These are phyloP conservation scores for Austroboletus olivaceoglutinosus DNA, from an alignment of 1,284 basidiomycete species.

Conservation along the genomic window DNA sequence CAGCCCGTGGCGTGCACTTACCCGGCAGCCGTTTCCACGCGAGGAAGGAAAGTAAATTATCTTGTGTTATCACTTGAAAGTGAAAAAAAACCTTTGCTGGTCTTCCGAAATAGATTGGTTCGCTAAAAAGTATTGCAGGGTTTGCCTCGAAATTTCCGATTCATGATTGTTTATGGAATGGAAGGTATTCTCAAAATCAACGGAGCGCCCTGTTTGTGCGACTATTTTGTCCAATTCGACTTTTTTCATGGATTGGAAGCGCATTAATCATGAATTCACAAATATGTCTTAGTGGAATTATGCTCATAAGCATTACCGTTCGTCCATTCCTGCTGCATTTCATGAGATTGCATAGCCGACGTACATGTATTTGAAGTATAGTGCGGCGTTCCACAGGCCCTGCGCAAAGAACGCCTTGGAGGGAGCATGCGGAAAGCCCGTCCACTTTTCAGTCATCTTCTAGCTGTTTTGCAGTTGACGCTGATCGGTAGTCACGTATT, in stretches of 20 bases:
- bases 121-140: slow-evolving; percentile 1
- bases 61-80: slow-evolving; percentile 20
- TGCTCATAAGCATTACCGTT: slow-evolving; percentile 24
- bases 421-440: too few species aligned
- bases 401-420: too few species aligned
- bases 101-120: not conserved
- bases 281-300: slow-evolving; percentile 24
- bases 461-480: too few species aligned
- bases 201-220: slow-evolving; percentile 21
- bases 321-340: slow-evolving; percentile 22
- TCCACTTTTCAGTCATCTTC: too few species aligned
- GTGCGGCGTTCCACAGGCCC: too few species aligned
- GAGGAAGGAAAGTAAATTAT: slow-evolving; percentile 14
- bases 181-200: slow-evolving; percentile 8
- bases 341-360: slow-evolving; percentile 7
- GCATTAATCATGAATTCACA: slow-evolving; percentile 16
- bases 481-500: too few species aligned
- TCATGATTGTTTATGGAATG: slow-evolving; percentile 22
- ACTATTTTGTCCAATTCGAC: slow-evolving; percentile 14
- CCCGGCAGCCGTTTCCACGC: slow-evolving; percentile 8
- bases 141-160: slow-evolving; percentile 21
- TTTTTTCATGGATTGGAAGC: slow-evolving; percentile 20
- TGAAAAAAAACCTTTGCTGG: not conserved
- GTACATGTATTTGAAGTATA: too few species aligned
- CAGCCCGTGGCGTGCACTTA: slow-evolving; percentile 15